Evolutionary conservation across 257 asterid species (phyloP), one percentile per base, ranked within the genome.

Genomic region (Cordia subcordata): DNA sequence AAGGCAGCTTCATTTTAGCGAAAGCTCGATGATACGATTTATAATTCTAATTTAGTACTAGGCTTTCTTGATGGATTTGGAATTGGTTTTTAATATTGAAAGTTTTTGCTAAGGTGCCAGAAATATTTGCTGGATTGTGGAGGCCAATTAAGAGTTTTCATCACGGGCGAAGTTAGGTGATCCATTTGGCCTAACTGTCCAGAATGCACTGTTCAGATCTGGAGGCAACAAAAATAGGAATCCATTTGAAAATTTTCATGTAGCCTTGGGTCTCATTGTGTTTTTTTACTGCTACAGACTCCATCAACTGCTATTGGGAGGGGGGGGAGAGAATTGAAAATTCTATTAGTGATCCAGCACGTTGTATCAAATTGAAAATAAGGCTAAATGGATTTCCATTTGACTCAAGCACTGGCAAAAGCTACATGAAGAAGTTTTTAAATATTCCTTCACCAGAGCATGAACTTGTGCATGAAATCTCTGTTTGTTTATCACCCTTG

Each of bases 221-320:
- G n/a, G n/a, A n/a, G n/a, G n/a, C n/a, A n/a, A n/a, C n/a, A n/a
- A n/a, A n/a, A n/a, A n/a, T n/a, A n/a, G n/a, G n/a, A n/a, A n/a
- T n/a, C n/a, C n/a, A n/a, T 16, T 49, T 8, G 22, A 8, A 8
- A 13, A 49, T 5, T 17, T 49, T n/a, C 53, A 3, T 49, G 53
- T 20, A 16, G 21, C 5, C 22, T 15, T 5, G 19, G n/a, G 22
- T 21, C 8, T 17, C 54, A 16, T 16, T 49, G 27, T 17, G 13
- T 4, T 49, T 49, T 49, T 0, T 2, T 10, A 17, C 27, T 67
- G 61, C 68, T 61, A 64, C 87, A 92, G 99, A 72, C 96, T 88
- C 66, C 96, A 85, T 70, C 93, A 86, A 69, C 75, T 91, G 74
- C 88, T 91, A 49, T 60, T 82, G 78, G 88, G 85, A 79, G 98